phyloP scores from a whole-genome alignment of 2,329 filamentous ascomycete genomes.

The Nothophoma quercina region DNA sequence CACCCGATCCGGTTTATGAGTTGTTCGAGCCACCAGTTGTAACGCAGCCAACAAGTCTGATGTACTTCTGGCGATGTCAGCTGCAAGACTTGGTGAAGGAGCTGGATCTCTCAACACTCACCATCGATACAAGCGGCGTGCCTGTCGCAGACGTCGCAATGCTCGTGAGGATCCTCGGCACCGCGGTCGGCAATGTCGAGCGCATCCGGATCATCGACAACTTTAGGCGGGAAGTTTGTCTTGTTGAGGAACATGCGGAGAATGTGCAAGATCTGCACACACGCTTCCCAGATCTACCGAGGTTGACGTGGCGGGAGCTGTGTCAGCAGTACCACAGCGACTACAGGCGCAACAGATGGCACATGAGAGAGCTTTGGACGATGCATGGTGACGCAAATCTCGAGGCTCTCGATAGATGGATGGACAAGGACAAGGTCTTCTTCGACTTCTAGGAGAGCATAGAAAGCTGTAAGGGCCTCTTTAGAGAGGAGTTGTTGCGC shows the following conservation, averaged over 20 bases:
- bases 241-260: no score
- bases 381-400: neutral
- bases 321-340: neutral
- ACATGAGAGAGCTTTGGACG: neutral
- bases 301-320: constrained; percentile 6
- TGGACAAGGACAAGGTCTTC: constrained; percentile 6
- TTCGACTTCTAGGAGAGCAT: constrained; percentile 11
- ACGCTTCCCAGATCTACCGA: neutral
- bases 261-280: neutral
- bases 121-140: constrained; percentile 32
- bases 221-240: neutral
- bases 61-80: constrained; percentile 44
- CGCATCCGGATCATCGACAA: constrained; percentile 3
- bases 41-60: constrained; percentile 27
- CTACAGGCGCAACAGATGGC: constrained; percentile 4
- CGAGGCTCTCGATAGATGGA: neutral
- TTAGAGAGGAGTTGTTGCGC: neutral
- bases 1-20: constrained; percentile 36
- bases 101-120: constrained; percentile 32
- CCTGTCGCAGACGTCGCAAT: constrained; percentile 30
- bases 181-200: constrained; percentile 27
- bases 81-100: constrained; percentile 37
- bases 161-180: constrained; percentile 29
- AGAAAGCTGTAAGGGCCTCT: neutral
- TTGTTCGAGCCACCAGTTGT: constrained; percentile 36